These are phyloP conservation scores for Candida koratica DNA, from an alignment of 805 yeast genomes.

Conservation along the genomic window DNA sequence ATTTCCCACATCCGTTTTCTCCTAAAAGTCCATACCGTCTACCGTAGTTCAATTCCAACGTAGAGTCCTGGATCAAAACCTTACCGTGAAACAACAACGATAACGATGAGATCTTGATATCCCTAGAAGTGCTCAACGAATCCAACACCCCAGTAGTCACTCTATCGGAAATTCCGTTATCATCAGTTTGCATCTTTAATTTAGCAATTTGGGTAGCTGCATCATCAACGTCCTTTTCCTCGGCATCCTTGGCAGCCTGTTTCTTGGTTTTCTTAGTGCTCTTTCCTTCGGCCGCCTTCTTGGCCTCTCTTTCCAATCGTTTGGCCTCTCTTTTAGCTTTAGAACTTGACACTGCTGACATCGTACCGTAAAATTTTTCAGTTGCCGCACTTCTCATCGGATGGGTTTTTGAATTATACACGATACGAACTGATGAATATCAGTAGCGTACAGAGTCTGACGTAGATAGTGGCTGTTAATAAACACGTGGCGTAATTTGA, in stretches of 20 bases:
- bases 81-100: slow-evolving; percentile 96
- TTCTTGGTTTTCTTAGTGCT: slow-evolving; percentile 59
- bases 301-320: slow-evolving; percentile 60
- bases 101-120: slow-evolving; percentile 84
- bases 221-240: slow-evolving; percentile 51
- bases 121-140: slow-evolving; percentile 85
- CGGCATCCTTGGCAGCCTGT: slow-evolving; percentile 51
- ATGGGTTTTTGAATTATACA: slow-evolving; percentile 4
- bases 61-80: slow-evolving; percentile 89
- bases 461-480: no score
- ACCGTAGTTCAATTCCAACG: slow-evolving; percentile 90
- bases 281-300: slow-evolving; percentile 61
- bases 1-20: slow-evolving; percentile 98
- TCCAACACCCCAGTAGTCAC: slow-evolving; percentile 96
- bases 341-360: slow-evolving; percentile 64
- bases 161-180: slow-evolving; percentile 92
- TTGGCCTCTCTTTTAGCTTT: slow-evolving; percentile 98
- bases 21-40: slow-evolving; percentile 97
- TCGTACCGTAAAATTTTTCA: slow-evolving; percentile 9
- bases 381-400: slow-evolving; percentile 5
- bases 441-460: no score
- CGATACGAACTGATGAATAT: no score
- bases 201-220: slow-evolving; percentile 75
- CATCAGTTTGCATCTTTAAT: slow-evolving; percentile 89
- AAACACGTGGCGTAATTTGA: no score